Base-by-base conservation (phyloP, 2,329 filamentous ascomycete species). In the Arthrobotrys sphaeroides region DNA sequence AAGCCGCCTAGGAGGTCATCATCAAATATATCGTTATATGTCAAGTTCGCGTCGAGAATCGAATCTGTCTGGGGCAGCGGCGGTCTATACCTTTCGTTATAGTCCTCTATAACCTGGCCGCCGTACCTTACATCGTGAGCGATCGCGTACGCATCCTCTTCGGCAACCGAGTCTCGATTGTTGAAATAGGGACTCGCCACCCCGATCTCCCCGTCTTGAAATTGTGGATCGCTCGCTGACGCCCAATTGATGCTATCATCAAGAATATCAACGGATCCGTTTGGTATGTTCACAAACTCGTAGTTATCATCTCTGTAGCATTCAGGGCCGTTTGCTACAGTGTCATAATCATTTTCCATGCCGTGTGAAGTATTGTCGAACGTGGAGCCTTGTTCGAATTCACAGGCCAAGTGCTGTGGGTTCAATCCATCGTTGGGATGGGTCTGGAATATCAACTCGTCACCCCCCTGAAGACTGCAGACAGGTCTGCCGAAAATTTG, bases 101-200 rank as follows among this genome's bases (percentile, higher is more conserved):
- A 18, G 16, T 13, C 13, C 6, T 40, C 42, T 12, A 6, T 2
- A 12, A 22, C 18, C 60, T 18, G 18, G 12, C 10, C 47, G 2
- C 18, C 13, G 1, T 28, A 24, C 22, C 4, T 18, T 13, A 7
- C 9, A 16, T 18, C 16, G 13, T 33, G 5, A 1, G 20, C 12
- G 18, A 10, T 20, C 10, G 20, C 20, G 5, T 68, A 24, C 4
- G 51, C 18, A 16, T 28, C 24, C 22, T 22, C 28, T 53, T 53
- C 43, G 2, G 26, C 36, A 49, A 24, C 31, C 16, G 31, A 47
- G 24, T 33, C 53, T 20, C 36, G 22, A 22, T 53, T 61, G 66
- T 69, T 69, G 55, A 33, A 55, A 42, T 33, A 55, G 45, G 55
- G 40, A 31, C 66, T 51, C 7, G 20, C 43, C 16, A 22, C 18